Evolutionary conservation across 495 filamentous ascomycete species (phyloP), one percentile per base, ranked within the genome.

Genomic region (Xylaria venustula): DNA sequence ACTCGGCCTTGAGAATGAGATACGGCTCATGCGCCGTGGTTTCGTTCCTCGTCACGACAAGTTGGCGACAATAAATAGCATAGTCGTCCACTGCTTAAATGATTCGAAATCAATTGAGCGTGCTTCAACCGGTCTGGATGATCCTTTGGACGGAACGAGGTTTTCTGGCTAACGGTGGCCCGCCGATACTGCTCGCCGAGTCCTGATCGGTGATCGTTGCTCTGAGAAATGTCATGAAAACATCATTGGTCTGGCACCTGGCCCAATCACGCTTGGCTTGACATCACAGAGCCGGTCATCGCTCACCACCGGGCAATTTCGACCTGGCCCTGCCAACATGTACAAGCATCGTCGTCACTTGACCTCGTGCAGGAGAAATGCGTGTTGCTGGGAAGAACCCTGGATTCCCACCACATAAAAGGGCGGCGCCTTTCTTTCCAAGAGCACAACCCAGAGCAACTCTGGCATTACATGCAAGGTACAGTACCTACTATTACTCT

Each of bases 241-340:
- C 49, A 60, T 60, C 49, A 60, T 53, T 34, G 48, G 49, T 26
- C 48, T 53, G 9, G 7, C 7, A 40, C 17, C 37, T 40, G 58
- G 49, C 48, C 48, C 58, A 51, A 53, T 50, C 37, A 60, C 30
- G 11, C 48, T 46, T 37, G 48, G 40, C 48, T 60, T 60, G 58
- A 53, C 58, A 60, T 60, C 58, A 46, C 58, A 45, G 40, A 60
- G 48, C 57, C 57, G 57, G 56, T 59, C 28, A 30, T 50, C 56
- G 42, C 45, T 59, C 46, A 59, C 47, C n/a, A 19, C 1, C 47
- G 3, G 26, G 44, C 20, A 30, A 58, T 40, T 49, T 32, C 32
- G 23, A 40, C 11, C 30, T 28, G 46, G 36, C 22, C 46, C 34
- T n/a, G 19, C 46, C 46, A 42, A 30, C 23, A 30, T 59, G 56